A percentile compares a stretch with the other conserved stretches of the same genome.
Conservation (phyloP, 2,329 filamentous ascomycete species). For the Alternaria arborescens region DNA sequence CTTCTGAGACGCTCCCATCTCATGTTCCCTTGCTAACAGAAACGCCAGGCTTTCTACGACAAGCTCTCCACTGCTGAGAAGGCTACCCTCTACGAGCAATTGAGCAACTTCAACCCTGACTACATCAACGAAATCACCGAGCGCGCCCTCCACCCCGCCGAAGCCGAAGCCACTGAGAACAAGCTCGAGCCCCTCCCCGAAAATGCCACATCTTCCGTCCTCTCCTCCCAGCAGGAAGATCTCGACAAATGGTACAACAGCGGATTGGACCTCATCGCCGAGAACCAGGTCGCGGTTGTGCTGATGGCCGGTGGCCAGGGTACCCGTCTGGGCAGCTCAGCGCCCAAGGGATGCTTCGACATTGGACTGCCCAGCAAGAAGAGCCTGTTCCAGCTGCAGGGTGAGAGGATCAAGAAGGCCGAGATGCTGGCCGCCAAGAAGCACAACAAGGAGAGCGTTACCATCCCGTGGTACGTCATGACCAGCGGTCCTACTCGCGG, state of each 20-base stretch:
- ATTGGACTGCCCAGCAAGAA: constrained; percentile 93
- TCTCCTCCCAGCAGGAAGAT: constrained; percentile 83
- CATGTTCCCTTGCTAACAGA: neutral
- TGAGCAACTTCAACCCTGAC: constrained; percentile 80
- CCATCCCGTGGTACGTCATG: constrained; percentile 99
- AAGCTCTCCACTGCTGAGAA: constrained; percentile 77
- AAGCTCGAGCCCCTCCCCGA: constrained; percentile 87
- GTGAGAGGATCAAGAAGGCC: constrained; percentile 87
- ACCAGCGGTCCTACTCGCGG: constrained; percentile 92
- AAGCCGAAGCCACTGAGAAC: constrained; percentile 61
- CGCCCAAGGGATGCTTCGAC: constrained; percentile 96
- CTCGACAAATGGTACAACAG: constrained; percentile 83
- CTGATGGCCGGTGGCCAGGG: constrained; percentile 98
- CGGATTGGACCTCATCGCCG: constrained; percentile 70
- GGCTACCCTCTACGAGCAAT: constrained; percentile 79
- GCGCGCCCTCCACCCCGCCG: constrained; percentile 79
- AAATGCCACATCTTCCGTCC: constrained; percentile 84
- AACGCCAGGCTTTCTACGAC: constrained; percentile 74
- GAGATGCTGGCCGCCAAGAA: constrained; percentile 81
- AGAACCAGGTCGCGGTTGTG: constrained; percentile 81
- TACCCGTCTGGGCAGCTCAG: constrained; percentile 91
- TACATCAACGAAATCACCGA: constrained; percentile 89
- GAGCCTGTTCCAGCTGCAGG: constrained; percentile 97
- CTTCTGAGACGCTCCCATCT: neutral
- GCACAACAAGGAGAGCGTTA: constrained; percentile 63